Evolutionary conservation across 2,329 filamentous ascomycete species (phyloP), one percentile per base, ranked within the genome.

Genomic region (Botrytis porri): DNA sequence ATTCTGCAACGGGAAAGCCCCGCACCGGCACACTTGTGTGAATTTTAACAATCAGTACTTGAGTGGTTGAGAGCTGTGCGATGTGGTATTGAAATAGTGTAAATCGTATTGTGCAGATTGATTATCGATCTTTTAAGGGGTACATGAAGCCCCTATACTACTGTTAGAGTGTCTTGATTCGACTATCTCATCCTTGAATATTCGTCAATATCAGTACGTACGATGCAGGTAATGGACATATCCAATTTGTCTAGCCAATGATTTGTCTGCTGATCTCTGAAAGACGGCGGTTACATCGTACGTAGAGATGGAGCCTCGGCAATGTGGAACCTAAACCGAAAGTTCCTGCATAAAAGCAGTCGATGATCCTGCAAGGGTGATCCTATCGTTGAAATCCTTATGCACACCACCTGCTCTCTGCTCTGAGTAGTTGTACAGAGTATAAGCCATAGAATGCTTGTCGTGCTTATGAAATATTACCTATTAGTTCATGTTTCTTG

Each of bases 291-390:
- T 69, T 67, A 39, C 14, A 62, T 39, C 20, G 45, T 57, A 39
- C 16, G 43, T 65, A n/a, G 25, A 32, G 63, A 57, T 69, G n/a
- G 25, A 57, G 37, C 48, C n/a, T 57, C 48, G 35, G 65, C 8
- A 57, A 57, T 57, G 65, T 69, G 65, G 65, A 57, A 41, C 65
- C 35, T 41, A 22, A 67, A 57, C 25, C 65, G n/a, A 67, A 41
- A 57, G 65, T 69, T 69, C 65, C 65, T 69, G 65, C 65, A 69
- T 69, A 69, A 69, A 57, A 69, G 48, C 65, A 41, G 48, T 32
- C 48, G 48, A 41, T 57, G 65, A 57, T 59, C 51, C 65, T 69
- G 48, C 65, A 69, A 59, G 65, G 65, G 54, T 41, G 54, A 69
- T 69, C 65, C n/a, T 32, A 14, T 29, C 16, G 45, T 67, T 57